Base-by-base conservation (phyloP, 1,139 yeast species). In the Yamadazyma taylorii region DNA sequence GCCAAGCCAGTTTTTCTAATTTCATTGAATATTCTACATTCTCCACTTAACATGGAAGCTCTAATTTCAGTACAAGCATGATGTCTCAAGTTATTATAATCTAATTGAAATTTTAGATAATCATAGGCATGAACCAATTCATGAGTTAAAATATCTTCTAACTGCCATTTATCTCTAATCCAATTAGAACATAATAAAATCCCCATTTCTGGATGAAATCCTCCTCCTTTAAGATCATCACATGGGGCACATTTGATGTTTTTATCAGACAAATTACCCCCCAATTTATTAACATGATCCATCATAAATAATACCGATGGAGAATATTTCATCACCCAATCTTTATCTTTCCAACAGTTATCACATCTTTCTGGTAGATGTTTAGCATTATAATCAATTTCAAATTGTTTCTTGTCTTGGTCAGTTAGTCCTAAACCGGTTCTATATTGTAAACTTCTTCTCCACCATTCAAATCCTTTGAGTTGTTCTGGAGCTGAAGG, bases 41-140 rank as follows among this genome's bases (percentile, higher is more conserved):
- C 99, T 7, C 99, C 99, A 53, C 96, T 85, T 26, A 92, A 69
- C 55, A 87, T 83, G 11, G 95, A 84, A 0, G 98, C 98, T 43
- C 99, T 72, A 36, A 92, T 88, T 62, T 92, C 98, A 0, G 97
- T 84, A 60, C 98, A 94, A 0, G 98, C 98, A 58, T 92, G 98
- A 55, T 92, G 98, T 53, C 79, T 79, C 55, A 94, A 68, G 59
- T 92, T 79, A 39, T 73, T 58, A 81, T 95, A 84, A 58, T 92
- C 85, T 8, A 92, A 88, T 38, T 87, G 71, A 66, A 94, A 92
- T 58, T 88, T 84, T 49, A 88, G 69, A 55, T 89, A 84, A 60
- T 92, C 99, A 61, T 88, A 92, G 37, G 90, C 94, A 61, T 92
- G 99, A 16, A 94, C 82, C 58, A 92, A 71, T 56, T 92, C 99